Base-by-base conservation (phyloP, 2,329 filamentous ascomycete genomes). In the Beauveria pseudobassiana region DNA sequence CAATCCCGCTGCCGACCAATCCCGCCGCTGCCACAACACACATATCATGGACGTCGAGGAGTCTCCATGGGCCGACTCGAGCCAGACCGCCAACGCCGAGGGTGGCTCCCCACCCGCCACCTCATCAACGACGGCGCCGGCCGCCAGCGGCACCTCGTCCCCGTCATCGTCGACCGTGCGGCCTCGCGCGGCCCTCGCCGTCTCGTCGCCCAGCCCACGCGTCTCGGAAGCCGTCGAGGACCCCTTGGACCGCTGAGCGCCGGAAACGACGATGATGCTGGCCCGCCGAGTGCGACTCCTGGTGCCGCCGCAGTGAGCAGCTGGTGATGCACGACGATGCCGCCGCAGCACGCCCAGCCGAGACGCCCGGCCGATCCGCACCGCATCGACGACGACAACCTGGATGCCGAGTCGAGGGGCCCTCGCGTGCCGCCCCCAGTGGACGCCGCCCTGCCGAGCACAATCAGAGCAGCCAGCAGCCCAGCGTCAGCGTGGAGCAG, bases 401-500 rank as follows among this genome's bases (percentile, higher is more conserved):
- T 87, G 66, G 79, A 82, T 10, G 77, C 64, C 72, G 65, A 66
- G 65, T 67, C 73, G 59, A 68, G 71, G 72, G 67, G 84, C 46
- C 82, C 88, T 43, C 80, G 90, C 65, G 81, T 83, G 62, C 91
- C 89, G 55, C 85, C 85, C 40, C 85, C 85, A 2, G 84, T 88
- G 10, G 82, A 85, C 65, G 79, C 81, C 45, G 80, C 85, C 7
- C 77, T 79, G 65, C 80, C 80, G 22, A 83, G 80, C 62, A 75
- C 78, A 30, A 82, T 38, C 76, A 77, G 68, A 80, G 74, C 73
- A 81, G 76, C 70, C 84, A 72, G 67, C 86, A 79, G 70, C 92
- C 93, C 20, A 96, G 93, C 72, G 85, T 97, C 66, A 96, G 89
- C 73, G 80, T 98, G 61, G 93, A 98, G 75, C 90, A 96, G 77